Base-by-base conservation (phyloP, 129 eudicot genomes). In the Gnaphalium uliginosum region DNA sequence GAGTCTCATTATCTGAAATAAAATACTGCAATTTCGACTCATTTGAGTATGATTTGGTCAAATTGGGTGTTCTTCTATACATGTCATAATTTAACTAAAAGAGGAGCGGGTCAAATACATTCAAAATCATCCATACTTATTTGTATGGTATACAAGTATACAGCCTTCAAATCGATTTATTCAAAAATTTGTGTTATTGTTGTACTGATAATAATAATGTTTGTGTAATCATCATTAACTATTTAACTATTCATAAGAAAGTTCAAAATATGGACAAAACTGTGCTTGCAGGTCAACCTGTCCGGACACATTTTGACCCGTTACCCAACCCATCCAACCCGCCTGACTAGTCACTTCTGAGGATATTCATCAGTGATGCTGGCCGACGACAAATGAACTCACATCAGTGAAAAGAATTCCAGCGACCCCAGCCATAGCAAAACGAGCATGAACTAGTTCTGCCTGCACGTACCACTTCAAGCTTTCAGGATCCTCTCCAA, bases 361-460 rank as follows among this genome's bases (percentile, higher is more conserved):
- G 60, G 60, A 39, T 22, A 71, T 19, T 32, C 25, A 72, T 8
- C 22, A 35, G 32, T 17, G 19, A 39, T 13, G 10, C 57, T 71
- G 24, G 60, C 32, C 2, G n/a, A 30, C 10, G n/a, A 32, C 29
- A 69, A 68, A 69, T 7, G 51, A 68, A 84, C 89, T 84, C 71
- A 93, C 98, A 68, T 93, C 98, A 58, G 98, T 90, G 39, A 87
- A 74, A 65, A 93, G 98, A 81, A 90, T 93, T 63, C 98, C 98
- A 77, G 98, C 97, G 37, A 93, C 96, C 39, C 97, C 98, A 59
- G 97, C 97, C 98, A 93, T 93, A 50, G 98, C 97, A n/a, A 93
- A 93, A 17, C 97, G 97, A 27, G 85, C 83, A 85, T 93, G 98
- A 81, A 93, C 96, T 69, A 93, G 76, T 73, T 93, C 98, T 0